Evolutionary conservation across 1,284 basidiomycete genomes (phyloP).

Genomic region (Marasmius sp.): DNA sequence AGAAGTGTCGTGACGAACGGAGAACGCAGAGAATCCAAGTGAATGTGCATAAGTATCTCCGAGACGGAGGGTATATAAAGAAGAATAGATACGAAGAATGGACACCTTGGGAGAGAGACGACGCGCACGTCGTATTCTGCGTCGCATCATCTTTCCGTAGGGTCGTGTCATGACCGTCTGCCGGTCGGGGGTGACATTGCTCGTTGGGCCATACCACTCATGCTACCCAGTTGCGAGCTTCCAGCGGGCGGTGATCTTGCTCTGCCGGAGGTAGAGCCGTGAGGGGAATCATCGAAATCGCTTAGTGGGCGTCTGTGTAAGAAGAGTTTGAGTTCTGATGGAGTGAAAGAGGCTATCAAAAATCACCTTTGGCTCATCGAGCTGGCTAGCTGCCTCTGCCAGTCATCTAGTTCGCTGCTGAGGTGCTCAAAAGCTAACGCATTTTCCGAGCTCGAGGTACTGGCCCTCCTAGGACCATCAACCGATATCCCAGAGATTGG

Average conservation of each 20-base stretch:
- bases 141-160: neutral
- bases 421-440: constrained; percentile 71
- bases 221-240: constrained; percentile 28
- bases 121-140: constrained; percentile 15
- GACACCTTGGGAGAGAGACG: neutral
- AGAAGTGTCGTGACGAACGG: constrained; percentile 31
- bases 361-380: constrained; percentile 55
- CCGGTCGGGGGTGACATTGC: neutral
- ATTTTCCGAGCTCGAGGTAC: constrained; percentile 81
- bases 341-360: neutral
- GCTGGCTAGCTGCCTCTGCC: constrained; percentile 78
- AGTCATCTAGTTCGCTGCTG: constrained; percentile 78
- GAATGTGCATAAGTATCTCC: constrained; percentile 41
- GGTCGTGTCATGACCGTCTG: neutral
- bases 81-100: constrained; percentile 44
- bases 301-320: constrained; percentile 61
- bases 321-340: neutral
- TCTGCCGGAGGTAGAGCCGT: constrained; percentile 37
- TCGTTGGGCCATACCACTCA: constrained; percentile 6
- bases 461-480: constrained; percentile 49
- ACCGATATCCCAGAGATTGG: constrained; percentile 63
- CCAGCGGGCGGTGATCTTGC: constrained; percentile 66
- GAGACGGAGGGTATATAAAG: constrained; percentile 48
- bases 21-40: constrained; percentile 45
- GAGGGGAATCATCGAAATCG: constrained; percentile 60